A percentile compares a stretch with the other conserved stretches of the same genome.
Evolutionary conservation across 306 rosid genomes (phyloP).

Genomic region (Gleditsia sinensis): DNA sequence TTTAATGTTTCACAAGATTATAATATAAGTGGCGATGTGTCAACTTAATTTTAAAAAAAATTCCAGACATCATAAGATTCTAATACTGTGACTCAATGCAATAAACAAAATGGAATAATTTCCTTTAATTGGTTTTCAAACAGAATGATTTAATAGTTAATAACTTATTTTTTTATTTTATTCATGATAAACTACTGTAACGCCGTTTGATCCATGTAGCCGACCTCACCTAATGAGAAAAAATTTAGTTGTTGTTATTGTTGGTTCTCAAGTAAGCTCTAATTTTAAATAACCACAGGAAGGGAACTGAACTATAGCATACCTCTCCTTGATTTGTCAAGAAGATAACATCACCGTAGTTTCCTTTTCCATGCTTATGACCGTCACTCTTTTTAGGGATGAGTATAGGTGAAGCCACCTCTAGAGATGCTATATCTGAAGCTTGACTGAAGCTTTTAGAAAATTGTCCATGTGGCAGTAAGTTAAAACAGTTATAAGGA

Average conservation of each 20-base stretch:
- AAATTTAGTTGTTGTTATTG: too few relatives aligned
- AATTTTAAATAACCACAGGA: neutral
- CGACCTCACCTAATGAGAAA: too few relatives aligned
- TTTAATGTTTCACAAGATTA: too few relatives aligned
- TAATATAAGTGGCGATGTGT: too few relatives aligned
- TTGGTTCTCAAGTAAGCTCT: neutral
- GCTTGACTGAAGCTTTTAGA: conserved; percentile 48
- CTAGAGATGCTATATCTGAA: conserved; percentile 54
- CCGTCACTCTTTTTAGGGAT: conserved; percentile 58
- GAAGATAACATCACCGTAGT: conserved; percentile 70
- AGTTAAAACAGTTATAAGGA: conserved; percentile 53
- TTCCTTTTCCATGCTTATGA: conserved; percentile 68
- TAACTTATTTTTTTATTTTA: too few relatives aligned
- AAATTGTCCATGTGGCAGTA: conserved; percentile 61
- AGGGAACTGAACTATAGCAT: conserved; percentile 22
- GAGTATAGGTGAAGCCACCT: conserved; percentile 74
- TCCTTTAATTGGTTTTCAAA: too few relatives aligned
- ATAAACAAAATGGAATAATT: neutral
- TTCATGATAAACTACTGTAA: too few relatives aligned
- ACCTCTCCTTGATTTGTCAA: conserved; percentile 77
- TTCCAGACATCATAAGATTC: neutral
- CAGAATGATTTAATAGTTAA: too few relatives aligned
- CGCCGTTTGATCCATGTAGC: too few relatives aligned
- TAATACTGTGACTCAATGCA: neutral
- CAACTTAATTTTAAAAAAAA: too few relatives aligned